Conservation (phyloP, 2,329 filamentous ascomycete species). For the Colletotrichum abscissum region DNA sequence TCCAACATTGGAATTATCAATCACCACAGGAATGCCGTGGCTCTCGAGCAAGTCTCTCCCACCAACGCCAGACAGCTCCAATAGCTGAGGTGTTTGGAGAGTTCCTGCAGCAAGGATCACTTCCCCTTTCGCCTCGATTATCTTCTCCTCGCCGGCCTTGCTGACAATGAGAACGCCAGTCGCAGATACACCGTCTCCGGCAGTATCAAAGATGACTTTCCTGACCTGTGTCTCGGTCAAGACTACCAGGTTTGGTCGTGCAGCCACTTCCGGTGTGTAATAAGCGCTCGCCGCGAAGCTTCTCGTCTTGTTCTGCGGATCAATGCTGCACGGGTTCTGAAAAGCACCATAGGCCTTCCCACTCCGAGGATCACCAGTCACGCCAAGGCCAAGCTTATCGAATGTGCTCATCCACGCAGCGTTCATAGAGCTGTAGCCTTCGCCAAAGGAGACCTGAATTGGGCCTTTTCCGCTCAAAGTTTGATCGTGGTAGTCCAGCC, state of each 20-base stretch:
- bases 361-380: conserved; percentile 46
- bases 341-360: conserved; percentile 46
- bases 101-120: conserved; percentile 55
- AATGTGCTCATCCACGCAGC: conserved; percentile 52
- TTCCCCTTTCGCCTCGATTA: conserved; percentile 45
- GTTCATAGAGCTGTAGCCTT: conserved; percentile 46
- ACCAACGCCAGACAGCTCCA: conserved; percentile 57
- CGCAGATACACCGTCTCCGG: neutral
- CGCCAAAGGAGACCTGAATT: conserved; percentile 49
- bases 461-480: conserved; percentile 47
- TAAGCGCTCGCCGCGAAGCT: conserved; percentile 48
- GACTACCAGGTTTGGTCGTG: conserved; percentile 39
- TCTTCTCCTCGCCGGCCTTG: conserved; percentile 26
- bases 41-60: conserved; percentile 44
- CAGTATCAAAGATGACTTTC: conserved; percentile 9
- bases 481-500: conserved; percentile 47
- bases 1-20: conserved; percentile 50
- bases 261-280: conserved; percentile 38
- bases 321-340: conserved; percentile 45
- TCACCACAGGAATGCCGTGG: conserved; percentile 43
- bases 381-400: conserved; percentile 44
- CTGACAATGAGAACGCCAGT: conserved; percentile 18
- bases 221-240: conserved; percentile 36
- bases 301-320: conserved; percentile 44
- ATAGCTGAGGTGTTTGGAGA: conserved; percentile 53